A percentile compares a stretch with the other conserved stretches of the same genome.
Evolutionary conservation across 331 rosid species (phyloP).

Genomic region (Arachis monticola): DNA sequence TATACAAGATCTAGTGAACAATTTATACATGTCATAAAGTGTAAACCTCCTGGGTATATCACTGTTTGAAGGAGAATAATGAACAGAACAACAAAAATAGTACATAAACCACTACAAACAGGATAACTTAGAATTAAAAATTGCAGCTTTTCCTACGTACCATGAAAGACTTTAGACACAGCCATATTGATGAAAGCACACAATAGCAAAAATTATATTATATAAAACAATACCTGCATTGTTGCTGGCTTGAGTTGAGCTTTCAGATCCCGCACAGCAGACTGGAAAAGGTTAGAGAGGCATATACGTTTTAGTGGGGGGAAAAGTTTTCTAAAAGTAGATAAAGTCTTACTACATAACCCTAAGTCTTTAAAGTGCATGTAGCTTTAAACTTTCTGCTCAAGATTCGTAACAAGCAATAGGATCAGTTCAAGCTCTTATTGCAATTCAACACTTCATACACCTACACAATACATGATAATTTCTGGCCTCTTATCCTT

Average conservation of each 20-base stretch:
- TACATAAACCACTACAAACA: background rate
- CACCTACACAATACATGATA: background rate
- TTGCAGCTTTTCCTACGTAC: background rate
- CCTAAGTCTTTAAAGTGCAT: constrained; percentile 22
- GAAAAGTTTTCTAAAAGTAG: constrained; percentile 2
- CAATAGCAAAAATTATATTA: background rate
- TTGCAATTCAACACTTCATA: background rate
- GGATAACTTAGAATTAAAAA: background rate
- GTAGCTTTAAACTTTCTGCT: constrained; percentile 12
- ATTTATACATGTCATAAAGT: background rate
- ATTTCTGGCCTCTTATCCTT: background rate
- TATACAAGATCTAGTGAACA: constrained; percentile 2
- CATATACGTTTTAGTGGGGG: background rate
- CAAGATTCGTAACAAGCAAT: constrained; percentile 9
- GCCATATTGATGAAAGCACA: background rate
- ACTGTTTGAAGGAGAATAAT: background rate
- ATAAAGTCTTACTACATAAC: constrained; percentile 5
- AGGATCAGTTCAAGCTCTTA: constrained; percentile 30
- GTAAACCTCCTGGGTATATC: background rate
- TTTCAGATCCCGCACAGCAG: constrained; percentile 90
- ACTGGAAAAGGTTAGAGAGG: constrained; percentile 53
- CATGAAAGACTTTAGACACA: constrained; percentile 24
- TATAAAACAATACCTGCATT: constrained; percentile 71
- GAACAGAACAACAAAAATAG: background rate
- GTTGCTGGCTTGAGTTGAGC: constrained; percentile 95